Conservation (phyloP, 2,329 filamentous ascomycete genomes). For the Fusarium penzigii region DNA sequence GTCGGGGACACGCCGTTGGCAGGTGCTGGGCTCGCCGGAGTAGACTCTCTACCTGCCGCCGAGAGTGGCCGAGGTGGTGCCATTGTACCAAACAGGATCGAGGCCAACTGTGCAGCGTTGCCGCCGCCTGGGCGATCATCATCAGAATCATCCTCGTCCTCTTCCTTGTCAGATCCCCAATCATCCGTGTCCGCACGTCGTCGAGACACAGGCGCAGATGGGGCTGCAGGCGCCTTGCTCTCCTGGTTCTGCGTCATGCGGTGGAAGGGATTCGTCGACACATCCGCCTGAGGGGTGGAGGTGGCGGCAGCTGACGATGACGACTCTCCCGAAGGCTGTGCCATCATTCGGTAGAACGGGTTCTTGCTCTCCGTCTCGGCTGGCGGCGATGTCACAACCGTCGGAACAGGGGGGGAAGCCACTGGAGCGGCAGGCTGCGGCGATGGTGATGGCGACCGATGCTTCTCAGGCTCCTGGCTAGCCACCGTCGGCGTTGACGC, state of each 20-base stretch:
- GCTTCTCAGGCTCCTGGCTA: conserved; percentile 56
- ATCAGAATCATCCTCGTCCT: conserved; percentile 54
- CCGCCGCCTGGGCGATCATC: conserved; percentile 78
- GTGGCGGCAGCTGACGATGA: conserved; percentile 43
- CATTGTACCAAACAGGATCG: conserved; percentile 96
- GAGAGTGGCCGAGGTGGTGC: conserved; percentile 86
- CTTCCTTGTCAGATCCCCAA: conserved; percentile 77
- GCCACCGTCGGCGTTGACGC: conserved; percentile 58
- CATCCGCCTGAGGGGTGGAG: conserved; percentile 48
- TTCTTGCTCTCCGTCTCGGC: conserved; percentile 82
- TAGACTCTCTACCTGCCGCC: conserved; percentile 71
- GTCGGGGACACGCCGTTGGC: conserved; percentile 42
- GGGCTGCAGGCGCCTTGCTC: conserved; percentile 48
- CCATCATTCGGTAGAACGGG: conserved; percentile 90
- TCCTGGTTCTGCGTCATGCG: conserved; percentile 75
- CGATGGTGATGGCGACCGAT: conserved; percentile 35
- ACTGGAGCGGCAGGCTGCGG: conserved; percentile 45
- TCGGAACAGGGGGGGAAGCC: conserved; percentile 50
- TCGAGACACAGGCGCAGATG: conserved; percentile 54
- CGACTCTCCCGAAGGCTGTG: conserved; percentile 59
- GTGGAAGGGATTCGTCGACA: conserved; percentile 96
- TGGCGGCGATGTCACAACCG: conserved; percentile 54
- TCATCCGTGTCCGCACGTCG: conserved; percentile 63
- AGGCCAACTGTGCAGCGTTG: conserved; percentile 88
- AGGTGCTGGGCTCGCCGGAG: conserved; percentile 40